A percentile compares a stretch with the other conserved stretches of the same genome.
These are phyloP conservation scores for Edaphochlamys debaryana DNA, from an alignment of 139 green algal species.

Conservation along the genomic window DNA sequence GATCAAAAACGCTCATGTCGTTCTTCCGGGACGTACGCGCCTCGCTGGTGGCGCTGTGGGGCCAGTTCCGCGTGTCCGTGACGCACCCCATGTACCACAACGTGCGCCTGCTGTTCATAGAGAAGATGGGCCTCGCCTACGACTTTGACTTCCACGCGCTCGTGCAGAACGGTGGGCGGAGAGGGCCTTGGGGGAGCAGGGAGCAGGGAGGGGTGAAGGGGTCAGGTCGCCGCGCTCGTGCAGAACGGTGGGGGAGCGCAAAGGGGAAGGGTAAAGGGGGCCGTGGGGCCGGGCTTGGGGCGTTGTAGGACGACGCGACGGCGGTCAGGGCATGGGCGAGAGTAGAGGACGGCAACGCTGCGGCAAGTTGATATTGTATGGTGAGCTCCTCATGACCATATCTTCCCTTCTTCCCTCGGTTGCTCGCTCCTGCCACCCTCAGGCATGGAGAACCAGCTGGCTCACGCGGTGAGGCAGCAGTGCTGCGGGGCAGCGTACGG, in stretches of 20 bases:
- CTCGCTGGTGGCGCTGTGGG: neutral
- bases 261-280: too few relatives aligned
- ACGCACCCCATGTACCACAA: constrained; percentile 46
- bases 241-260: too few relatives aligned
- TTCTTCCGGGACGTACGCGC: neutral
- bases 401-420: too few relatives aligned
- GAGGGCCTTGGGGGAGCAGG: neutral
- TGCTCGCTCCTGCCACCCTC: too few relatives aligned
- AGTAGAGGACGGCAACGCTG: too few relatives aligned
- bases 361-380: too few relatives aligned
- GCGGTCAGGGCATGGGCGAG: too few relatives aligned
- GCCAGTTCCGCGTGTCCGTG: constrained; percentile 21
- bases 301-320: neutral
- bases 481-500: too few relatives aligned
- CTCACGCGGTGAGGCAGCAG: constrained; percentile 23
- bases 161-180: constrained; percentile 3
- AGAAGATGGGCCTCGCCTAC: constrained; percentile 40
- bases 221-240: too few relatives aligned
- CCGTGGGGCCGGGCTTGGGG: neutral
- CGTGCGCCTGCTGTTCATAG: constrained; percentile 35
- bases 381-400: too few relatives aligned
- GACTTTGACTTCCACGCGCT: constrained; percentile 42
- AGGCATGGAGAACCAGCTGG: constrained; percentile 39
- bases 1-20: neutral
- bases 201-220: too few relatives aligned